A percentile compares a stretch with the other conserved stretches of the same genome.
These are phyloP conservation scores for Draba incana DNA, from an alignment of 345 rosid species.

Conservation along the genomic window DNA sequence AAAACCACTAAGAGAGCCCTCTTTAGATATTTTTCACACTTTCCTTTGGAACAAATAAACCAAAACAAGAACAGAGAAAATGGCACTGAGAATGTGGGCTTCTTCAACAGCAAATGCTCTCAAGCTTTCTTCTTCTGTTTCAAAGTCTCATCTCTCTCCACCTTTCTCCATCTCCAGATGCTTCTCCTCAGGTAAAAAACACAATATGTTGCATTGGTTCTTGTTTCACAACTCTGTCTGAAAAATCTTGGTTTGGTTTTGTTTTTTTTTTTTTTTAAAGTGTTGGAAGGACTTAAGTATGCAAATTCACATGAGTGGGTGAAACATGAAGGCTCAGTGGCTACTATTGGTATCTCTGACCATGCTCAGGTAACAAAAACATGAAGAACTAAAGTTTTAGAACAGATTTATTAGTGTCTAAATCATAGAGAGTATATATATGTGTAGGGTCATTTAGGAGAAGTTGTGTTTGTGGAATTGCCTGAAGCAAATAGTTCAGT, in stretches of 20 bases:
- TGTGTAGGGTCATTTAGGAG: conserved; percentile 85
- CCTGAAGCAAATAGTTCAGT: conserved; percentile 67
- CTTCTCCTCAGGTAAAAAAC: conserved; percentile 69
- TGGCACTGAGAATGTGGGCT: conserved; percentile 97
- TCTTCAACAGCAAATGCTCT: conserved; percentile 92
- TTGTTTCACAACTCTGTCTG: conserved; percentile 18
- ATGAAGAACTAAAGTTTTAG: conserved; percentile 7
- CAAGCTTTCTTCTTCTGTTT: conserved; percentile 53
- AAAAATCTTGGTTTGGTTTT: conserved; percentile 22
- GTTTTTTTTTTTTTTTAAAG: too few relatives aligned
- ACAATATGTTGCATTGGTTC: conserved; percentile 26
- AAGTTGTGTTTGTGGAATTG: conserved; percentile 90
- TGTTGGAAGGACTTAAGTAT: conserved; percentile 90
- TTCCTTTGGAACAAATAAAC: background rate
- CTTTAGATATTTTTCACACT: conserved; percentile 7
- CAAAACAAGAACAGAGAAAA: conserved; percentile 22
- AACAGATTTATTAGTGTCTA: conserved; percentile 9
- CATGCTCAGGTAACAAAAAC: conserved; percentile 81
- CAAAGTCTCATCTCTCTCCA: conserved; percentile 48
- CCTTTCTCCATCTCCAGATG: conserved; percentile 74
- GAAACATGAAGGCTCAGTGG: conserved; percentile 88
- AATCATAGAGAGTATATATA: background rate
- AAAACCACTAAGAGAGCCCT: conserved; percentile 24
- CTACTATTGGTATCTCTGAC: conserved; percentile 86
- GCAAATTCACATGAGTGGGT: conserved; percentile 95